Percentiles rank a stretch among this genome's conserved stretches.
Evolutionary conservation across 495 filamentous ascomycete genomes (phyloP).

Genomic region (Penicillium herquei): DNA sequence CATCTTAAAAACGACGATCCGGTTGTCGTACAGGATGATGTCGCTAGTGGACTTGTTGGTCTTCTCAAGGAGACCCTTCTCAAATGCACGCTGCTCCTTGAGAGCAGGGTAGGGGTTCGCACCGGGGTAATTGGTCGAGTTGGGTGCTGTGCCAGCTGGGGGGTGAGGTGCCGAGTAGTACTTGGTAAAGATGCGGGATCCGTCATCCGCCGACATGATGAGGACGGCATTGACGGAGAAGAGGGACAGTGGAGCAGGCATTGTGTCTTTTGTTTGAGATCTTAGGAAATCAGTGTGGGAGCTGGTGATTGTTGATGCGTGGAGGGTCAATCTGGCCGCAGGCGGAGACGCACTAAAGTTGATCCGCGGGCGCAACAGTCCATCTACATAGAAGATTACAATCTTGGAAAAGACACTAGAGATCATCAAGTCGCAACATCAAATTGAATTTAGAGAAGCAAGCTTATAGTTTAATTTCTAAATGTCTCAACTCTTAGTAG

Average conservation of each 20-base stretch:
- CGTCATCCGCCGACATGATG: constrained; percentile 83
- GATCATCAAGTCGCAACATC: too few relatives aligned
- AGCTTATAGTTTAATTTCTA: background rate
- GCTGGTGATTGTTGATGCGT: constrained; percentile 29
- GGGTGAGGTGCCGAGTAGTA: constrained; percentile 91
- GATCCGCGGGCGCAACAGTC: constrained; percentile 22
- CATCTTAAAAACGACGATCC: constrained; percentile 94
- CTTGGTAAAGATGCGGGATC: constrained; percentile 87
- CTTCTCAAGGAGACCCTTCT: constrained; percentile 94
- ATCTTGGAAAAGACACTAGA: too few relatives aligned
- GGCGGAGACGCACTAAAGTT: constrained; percentile 37
- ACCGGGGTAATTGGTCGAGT: constrained; percentile 56
- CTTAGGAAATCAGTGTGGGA: constrained; percentile 7
- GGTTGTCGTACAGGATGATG: constrained; percentile 94
- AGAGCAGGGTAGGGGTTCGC: constrained; percentile 82
- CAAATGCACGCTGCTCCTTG: constrained; percentile 91
- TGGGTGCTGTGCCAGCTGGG: constrained; percentile 50
- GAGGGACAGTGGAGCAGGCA: constrained; percentile 64
- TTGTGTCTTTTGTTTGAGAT: constrained; percentile 24
- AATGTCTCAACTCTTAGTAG: background rate
- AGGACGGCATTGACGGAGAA: constrained; percentile 92
- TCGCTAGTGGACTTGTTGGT: constrained; percentile 93
- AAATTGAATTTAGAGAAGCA: background rate
- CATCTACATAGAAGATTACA: too few relatives aligned
- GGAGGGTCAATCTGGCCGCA: constrained; percentile 40